phyloP scores from a whole-genome alignment of 2,329 filamentous ascomycete genomes.

The Colletotrichum sp. region DNA sequence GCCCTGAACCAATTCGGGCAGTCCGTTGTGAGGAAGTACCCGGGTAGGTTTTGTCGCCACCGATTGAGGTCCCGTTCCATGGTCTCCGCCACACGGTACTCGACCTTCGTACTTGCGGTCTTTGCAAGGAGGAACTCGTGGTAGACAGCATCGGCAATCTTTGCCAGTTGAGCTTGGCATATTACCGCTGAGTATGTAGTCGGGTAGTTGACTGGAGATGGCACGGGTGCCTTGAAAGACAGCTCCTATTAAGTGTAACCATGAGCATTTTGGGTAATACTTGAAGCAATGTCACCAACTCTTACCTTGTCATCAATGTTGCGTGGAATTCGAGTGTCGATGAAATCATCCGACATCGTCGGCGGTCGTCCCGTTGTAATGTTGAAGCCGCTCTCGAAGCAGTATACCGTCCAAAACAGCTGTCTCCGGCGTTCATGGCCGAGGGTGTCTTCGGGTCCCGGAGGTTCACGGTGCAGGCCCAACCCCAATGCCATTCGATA shows the following conservation, averaged over 20 bases:
- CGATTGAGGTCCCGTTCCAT: conserved; percentile 39
- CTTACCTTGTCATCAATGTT: conserved; percentile 49
- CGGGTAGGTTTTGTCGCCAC: conserved; percentile 37
- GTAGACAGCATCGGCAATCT: conserved; percentile 45
- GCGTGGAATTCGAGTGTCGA: conserved; percentile 45
- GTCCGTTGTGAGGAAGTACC: conserved; percentile 33
- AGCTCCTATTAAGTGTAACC: background rate
- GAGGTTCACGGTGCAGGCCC: conserved; percentile 53
- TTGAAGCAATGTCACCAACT: background rate
- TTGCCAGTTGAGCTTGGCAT: conserved; percentile 44
- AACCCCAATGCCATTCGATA: conserved; percentile 54
- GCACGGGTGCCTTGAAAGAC: background rate
- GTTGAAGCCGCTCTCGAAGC: conserved; percentile 53
- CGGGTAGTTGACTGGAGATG: conserved; percentile 34
- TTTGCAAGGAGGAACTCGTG: conserved; percentile 42
- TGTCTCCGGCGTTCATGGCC: conserved; percentile 39
- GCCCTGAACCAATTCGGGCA: conserved; percentile 38
- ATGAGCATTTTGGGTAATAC: background rate
- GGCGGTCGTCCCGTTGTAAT: conserved; percentile 52
- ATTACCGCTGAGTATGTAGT: conserved; percentile 46
- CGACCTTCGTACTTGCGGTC: conserved; percentile 35
- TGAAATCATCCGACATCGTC: conserved; percentile 43
- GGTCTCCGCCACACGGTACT: conserved; percentile 40
- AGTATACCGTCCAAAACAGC: conserved; percentile 44
- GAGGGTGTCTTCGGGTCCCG: conserved; percentile 34